Evolutionary conservation across 176 grass and related monocot genomes (phyloP), one percentile per base, ranked within the genome.

Genomic region (Luzula sylvatica): DNA sequence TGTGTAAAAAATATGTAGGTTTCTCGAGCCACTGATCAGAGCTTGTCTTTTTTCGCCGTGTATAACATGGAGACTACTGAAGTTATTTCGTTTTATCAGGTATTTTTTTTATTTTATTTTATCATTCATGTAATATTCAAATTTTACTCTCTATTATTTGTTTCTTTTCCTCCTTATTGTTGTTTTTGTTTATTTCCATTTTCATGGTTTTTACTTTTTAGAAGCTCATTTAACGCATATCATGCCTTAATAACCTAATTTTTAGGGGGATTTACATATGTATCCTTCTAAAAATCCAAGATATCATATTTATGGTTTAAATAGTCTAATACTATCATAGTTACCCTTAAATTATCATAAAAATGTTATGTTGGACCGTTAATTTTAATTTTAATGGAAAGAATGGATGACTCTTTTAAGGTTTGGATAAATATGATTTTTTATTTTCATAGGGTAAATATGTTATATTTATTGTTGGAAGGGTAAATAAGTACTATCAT

Each of bases 21-120:
- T 78, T 80, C 79, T 79, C 80, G 77, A 53, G 73, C 38, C 26
- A 71, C 80, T 55, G 90, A 96, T 65, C 90, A 88, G 47, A 72
- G 58, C 60, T 66, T 78, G 61, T 77, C 90, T 50, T 95, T 95
- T 57, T 95, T 88, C 88, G 90, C 77, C 38, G 90, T 95, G 20
- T 95, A 95, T 55, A 95, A 95, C 84, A 95, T 95, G 90, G 90
- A 95, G 54, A 95, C 90, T 3, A 86, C 84, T 46, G 84, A 96
- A 41, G 70, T 96, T 50, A 55, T 96, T 73, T 84, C 90, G 58
- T 87, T 96, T 61, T 86, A 88, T 71, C 84, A 89, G 90, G 90
- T 87, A 63, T 12, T 47, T 44, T 15, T 53, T 41, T 23, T 26
- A 52, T 41, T 11, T 12, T 18, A 43, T 27, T 14, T 3, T 55